Base-by-base conservation (phyloP, 208 protist genomes). In the Leishmania major region DNA sequence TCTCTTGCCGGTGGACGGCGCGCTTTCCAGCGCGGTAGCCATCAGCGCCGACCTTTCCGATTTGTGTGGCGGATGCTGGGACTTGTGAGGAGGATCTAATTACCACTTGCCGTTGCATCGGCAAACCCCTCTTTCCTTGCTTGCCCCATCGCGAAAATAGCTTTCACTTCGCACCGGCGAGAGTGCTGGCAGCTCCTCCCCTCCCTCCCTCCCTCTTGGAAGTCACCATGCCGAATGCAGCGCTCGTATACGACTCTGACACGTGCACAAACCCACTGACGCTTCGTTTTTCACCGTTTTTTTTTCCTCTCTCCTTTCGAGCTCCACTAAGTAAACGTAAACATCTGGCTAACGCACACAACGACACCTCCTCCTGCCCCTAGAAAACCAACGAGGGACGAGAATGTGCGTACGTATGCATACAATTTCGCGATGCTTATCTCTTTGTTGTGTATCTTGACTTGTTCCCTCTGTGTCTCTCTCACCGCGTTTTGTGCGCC, bases 241-340 rank as follows among this genome's bases (percentile, higher is more conserved):
- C 2, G 13, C 28, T 31, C 25, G 25, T 72, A 45, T 40, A 47
- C 37, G 4, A 31, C 66, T 7, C 66, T 37, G 66, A 5, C 37
- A 31, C 66, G 35, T 19, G 17, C 25, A n/a, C 35, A 25, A 47
- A 47, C 19, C 37, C 19, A 47, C 37, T 8, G 31, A 31, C 64
- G 4, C 31, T 13, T 40, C 5, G 19, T 28, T 72, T 47, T 43
- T 37, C 35, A 45, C 40, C n/a, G 59, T 64, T 77, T 31, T 77
- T 77, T 62, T 75, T 78, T 49, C 72, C 55, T 31, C 8, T 47
- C 25, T 70, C 69, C 51, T 70, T 59, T 17, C 37, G n/a, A 59
- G 19, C 1, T 60, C 55, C 22, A 49, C 37, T 72, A 72, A 72
- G 37, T 72, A 72, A 72, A 47, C 31, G 13, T 72, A 72, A 72